These are phyloP conservation scores for Beauveria sp. DNA, from an alignment of 2,329 filamentous ascomycete genomes.

Conservation along the genomic window DNA sequence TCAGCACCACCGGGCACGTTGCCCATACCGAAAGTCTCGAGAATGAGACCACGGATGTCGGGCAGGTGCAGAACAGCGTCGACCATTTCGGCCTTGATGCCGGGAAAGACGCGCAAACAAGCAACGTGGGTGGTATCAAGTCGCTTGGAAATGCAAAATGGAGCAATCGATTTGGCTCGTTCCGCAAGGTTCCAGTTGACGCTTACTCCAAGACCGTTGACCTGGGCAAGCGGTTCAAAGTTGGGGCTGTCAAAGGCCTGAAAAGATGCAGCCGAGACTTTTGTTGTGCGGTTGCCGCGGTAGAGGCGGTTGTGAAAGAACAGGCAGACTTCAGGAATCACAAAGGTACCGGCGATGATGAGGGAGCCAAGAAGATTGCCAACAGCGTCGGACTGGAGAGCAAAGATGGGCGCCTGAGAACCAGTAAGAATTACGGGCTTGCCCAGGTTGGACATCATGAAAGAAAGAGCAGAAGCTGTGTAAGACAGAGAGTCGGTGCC, in stretches of 20 bases:
- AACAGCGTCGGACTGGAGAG: conserved; percentile 83
- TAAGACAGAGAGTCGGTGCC: conserved; percentile 87
- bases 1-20: conserved; percentile 81
- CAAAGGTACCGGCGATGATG: conserved; percentile 85
- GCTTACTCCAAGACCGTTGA: conserved; percentile 72
- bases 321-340: conserved; percentile 85
- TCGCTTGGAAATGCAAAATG: conserved; percentile 66
- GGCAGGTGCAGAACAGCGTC: conserved; percentile 72
- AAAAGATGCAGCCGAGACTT: conserved; percentile 79
- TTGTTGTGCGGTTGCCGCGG: conserved; percentile 80
- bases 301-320: conserved; percentile 92
- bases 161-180: conserved; percentile 64
- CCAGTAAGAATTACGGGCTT: conserved; percentile 87
- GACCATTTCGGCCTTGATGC: conserved; percentile 89
- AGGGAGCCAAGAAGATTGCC: conserved; percentile 85
- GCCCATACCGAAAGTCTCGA: conserved; percentile 90
- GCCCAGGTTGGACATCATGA: conserved; percentile 85
- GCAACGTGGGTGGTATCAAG: conserved; percentile 85
- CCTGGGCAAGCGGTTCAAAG: conserved; percentile 69
- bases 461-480: conserved; percentile 82
- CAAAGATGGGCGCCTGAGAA: conserved; percentile 78
- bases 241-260: conserved; percentile 88
- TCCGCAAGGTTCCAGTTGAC: conserved; percentile 75
- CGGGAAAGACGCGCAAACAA: conserved; percentile 83
- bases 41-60: conserved; percentile 71